Conservation (phyloP, 73 alveolate genomes). For the Paramecium tetraurelia region DNA sequence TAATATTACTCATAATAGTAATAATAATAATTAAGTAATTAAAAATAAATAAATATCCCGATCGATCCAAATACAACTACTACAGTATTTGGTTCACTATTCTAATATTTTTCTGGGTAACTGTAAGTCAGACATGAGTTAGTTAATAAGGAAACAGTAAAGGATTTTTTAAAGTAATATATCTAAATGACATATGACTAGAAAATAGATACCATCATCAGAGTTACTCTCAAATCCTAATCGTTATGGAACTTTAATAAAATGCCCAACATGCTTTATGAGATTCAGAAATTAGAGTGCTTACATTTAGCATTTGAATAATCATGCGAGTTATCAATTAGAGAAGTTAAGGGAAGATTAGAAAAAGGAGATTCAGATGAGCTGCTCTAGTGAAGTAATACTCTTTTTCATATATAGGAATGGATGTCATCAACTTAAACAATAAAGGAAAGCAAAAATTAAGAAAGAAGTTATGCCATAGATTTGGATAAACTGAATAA, state of each 20-base stretch:
- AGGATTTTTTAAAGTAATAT: neutral
- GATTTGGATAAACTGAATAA: neutral
- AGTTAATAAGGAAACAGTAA: neutral
- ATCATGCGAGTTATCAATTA: neutral
- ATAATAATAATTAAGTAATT: neutral
- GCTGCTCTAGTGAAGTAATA: neutral
- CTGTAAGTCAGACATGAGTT: neutral
- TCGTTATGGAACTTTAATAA: slow-evolving; percentile 2
- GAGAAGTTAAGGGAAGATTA: neutral
- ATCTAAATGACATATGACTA: neutral
- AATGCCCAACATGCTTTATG: slow-evolving; percentile 34
- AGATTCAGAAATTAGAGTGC: slow-evolving; percentile 1
- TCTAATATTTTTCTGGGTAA: neutral
- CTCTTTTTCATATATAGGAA: neutral
- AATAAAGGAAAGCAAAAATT: neutral
- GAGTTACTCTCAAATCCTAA: slow-evolving; percentile 27
- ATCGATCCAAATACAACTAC: neutral
- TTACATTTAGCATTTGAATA: neutral
- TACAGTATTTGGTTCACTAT: neutral
- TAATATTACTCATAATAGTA: neutral
- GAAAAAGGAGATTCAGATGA: neutral
- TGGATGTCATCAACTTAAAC: neutral
- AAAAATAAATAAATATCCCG: neutral
- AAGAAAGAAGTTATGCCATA: neutral
- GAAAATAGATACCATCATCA: neutral